Evolutionary conservation across 306 rosid genomes (phyloP), one percentile per base, ranked within the genome.

Genomic region (Casuarina cunninghamiana): DNA sequence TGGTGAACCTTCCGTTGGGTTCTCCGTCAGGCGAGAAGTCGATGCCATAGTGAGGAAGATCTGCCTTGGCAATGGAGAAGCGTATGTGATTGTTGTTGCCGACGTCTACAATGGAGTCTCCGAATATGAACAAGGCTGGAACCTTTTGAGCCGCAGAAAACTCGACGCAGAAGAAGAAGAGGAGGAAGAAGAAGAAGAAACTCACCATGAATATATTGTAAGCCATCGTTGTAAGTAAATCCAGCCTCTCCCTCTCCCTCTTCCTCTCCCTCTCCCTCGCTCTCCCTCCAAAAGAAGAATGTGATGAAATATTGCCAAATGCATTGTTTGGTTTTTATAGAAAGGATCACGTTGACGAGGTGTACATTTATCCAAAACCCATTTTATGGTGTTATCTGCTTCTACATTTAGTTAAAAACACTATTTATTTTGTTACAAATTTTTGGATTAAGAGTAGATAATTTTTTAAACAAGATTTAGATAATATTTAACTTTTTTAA

Each of bases 31-130:
- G 7, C 2, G 35, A 49, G n/a, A 66, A 42, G 50, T 66, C 71
- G 49, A 66, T 39, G 71, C 71, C 71, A 17, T 66, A 66, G 50
- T 41, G 32, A 66, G 71, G 71, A 12, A 41, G 10, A 66, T 13
- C 19, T 2, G 71, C 71, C 71, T 37, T 66, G 26, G 49, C 86
- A 11, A 87, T 54, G 41, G 96, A 91, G 51, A 88, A 69, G 7
- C 53, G 26, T 9, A 93, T 78, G 86, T 82, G 74, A 73, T 93
- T 88, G 79, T 93, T 93, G 90, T 93, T 93, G 4, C 97, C 97
- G 13, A 93, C 97, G 39, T 93, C 97, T 3, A 81, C 83, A 6
- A 93, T 71, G 10, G 97, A 93, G 81, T 93, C 97, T 74, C 97
- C 96, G 35, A 93, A 93, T 16, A 93, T 90, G 41, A 86, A 93